Base-by-base conservation (phyloP, 345 rosid species). In the Ricinus communis region DNA sequence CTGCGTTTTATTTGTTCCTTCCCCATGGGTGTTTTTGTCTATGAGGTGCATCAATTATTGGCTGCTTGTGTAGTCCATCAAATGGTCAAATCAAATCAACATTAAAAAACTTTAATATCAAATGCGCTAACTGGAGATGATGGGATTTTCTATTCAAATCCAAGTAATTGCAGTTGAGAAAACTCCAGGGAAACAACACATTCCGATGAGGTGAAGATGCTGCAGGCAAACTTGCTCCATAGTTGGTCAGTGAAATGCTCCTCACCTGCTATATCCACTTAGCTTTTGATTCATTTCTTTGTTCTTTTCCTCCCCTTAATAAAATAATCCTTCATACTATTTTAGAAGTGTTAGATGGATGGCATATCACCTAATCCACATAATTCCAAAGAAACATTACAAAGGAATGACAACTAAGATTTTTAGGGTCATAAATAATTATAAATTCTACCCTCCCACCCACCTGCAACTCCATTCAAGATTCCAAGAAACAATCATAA, bases 361-460 rank as follows among this genome's bases (percentile, higher is more conserved):
- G 66, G 67, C 69, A 77, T 52, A 59, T 75, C 86, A 79, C 75
- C 82, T 63, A 84, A 77, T 77, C 83, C 87, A 74, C 85, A 80
- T 69, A 65, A 71, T 51, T 83, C 90, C 90, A 89, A 80, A 75
- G 78, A 80, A 71, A 82, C 75, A 79, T 72, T 78, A 88, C 87
- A 84, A 73, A 28, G 56, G 85, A 86, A 88, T 72, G 90, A 79
- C 90, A 86, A 65, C 87, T 77, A 74, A 67, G 76, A 66, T 74
- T 73, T n/a, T 43, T 73, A 65, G 62, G 57, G 65, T 50, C 66
- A 75, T 65, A 40, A 28, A 64, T 18, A 58, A 69, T 14, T 36
- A 16, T 52, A 61, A 63, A 69, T 81, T 58, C 69, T 47, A 66
- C 47, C 73, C 78, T 76, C 12, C 60, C 77, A 73, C 87, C 86